A percentile compares a stretch with the other conserved stretches of the same genome.
These are phyloP conservation scores for Cryptococcus hybrid DNA, from an alignment of 1,284 basidiomycete species.

Conservation along the genomic window DNA sequence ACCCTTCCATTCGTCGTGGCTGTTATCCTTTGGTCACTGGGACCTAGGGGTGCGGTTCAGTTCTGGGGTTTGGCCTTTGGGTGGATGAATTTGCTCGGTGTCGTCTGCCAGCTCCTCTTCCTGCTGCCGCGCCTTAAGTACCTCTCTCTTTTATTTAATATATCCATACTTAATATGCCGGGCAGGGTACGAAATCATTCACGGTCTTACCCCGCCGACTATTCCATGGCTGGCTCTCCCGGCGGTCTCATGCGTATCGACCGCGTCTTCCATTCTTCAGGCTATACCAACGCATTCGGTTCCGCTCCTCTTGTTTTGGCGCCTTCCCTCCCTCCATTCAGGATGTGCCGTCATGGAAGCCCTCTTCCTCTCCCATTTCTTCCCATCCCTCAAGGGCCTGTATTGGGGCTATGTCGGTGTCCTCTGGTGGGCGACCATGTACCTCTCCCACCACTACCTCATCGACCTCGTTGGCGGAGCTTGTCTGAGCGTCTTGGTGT, in stretches of 20 bases:
- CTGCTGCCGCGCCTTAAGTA: constrained; percentile 80
- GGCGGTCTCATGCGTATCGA: constrained; percentile 94
- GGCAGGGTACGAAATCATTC: constrained; percentile 94
- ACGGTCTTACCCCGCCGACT: constrained; percentile 92
- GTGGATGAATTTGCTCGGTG: constrained; percentile 88
- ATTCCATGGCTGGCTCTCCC: constrained; percentile 85
- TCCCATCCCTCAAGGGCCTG: constrained; percentile 65
- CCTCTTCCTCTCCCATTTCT: constrained; percentile 92
- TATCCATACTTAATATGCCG: neutral
- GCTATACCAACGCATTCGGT: constrained; percentile 80
- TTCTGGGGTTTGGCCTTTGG: constrained; percentile 89
- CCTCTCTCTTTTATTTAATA: neutral
- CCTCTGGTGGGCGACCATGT: constrained; percentile 99
- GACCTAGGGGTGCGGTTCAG: constrained; percentile 73
- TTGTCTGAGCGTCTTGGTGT: constrained; percentile 80
- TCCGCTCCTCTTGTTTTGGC: constrained; percentile 89
- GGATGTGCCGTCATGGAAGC: constrained; percentile 90
- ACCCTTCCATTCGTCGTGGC: constrained; percentile 76
- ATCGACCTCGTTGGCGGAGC: constrained; percentile 95
- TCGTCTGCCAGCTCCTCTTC: constrained; percentile 82
- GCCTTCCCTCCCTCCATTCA: constrained; percentile 92
- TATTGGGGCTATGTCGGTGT: constrained; percentile 85
- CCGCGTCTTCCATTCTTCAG: constrained; percentile 71
- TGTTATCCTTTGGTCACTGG: constrained; percentile 73
- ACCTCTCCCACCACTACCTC: constrained; percentile 95